These are phyloP conservation scores for Acorus gramineus DNA, from an alignment of 106 monocot genomes.

Conservation along the genomic window DNA sequence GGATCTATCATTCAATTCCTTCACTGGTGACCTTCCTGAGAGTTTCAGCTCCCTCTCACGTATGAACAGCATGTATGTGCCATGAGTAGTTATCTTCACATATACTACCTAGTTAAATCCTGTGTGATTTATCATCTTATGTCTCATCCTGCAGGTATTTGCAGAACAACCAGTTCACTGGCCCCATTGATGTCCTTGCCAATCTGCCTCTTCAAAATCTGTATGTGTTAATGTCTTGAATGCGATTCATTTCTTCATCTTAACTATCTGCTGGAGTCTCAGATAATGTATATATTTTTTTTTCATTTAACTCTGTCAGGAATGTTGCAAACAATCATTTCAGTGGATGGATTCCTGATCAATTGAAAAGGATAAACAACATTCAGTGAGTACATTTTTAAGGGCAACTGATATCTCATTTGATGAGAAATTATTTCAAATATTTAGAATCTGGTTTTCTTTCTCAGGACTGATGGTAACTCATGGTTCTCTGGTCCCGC, in stretches of 20 bases:
- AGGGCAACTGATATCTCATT: too few species aligned
- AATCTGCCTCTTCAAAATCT: slow-evolving; percentile 59
- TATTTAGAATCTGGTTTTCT: not conserved
- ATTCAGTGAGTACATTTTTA: slow-evolving; percentile 41
- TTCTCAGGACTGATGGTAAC: slow-evolving; percentile 60
- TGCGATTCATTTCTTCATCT: not conserved
- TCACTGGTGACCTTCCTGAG: slow-evolving; percentile 53
- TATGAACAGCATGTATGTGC: slow-evolving; percentile 43
- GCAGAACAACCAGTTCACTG: slow-evolving; percentile 79
- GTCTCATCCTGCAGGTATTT: slow-evolving; percentile 41
- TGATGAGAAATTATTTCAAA: too few species aligned
- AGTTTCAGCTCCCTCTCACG: slow-evolving; percentile 44
- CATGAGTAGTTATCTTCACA: not conserved
- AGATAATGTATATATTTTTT: slow-evolving; percentile 1
- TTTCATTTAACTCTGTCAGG: slow-evolving; percentile 21
- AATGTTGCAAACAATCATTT: slow-evolving; percentile 83
- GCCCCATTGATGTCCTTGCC: slow-evolving; percentile 56
- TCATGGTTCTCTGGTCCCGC: slow-evolving; percentile 65
- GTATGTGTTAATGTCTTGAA: slow-evolving; percentile 36
- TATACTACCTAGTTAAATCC: not conserved
- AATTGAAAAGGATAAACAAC: slow-evolving; percentile 57
- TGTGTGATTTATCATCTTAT: not conserved
- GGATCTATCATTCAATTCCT: slow-evolving; percentile 59
- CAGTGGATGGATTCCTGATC: slow-evolving; percentile 69
- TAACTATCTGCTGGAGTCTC: too few species aligned